Base-by-base conservation (phyloP, 768 basidiomycete genomes). In the Suillus hirtellus region DNA sequence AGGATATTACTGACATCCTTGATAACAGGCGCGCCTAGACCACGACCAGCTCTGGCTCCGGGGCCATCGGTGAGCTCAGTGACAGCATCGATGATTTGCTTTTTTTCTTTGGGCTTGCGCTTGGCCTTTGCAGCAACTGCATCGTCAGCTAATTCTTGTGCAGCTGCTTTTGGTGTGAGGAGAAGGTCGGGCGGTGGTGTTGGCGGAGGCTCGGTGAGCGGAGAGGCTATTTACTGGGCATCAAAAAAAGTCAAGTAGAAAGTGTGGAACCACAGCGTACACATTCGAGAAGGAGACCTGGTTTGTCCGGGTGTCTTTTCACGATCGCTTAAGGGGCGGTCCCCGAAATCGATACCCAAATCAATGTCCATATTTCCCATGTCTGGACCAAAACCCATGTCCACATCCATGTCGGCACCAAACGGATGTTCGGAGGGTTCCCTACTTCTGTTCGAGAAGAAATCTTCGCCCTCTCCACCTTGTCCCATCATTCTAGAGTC, bases 11-110 rank as follows among this genome's bases (percentile, higher is more conserved):
- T 88, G 61, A 90, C 85, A 63, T 85, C 83, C 64, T 79, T 73
- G 27, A 76, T 72, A 47, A 86, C 81, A 47, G 84, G 85, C 37
- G 82, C 81, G 27, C 84, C 85, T 27, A 87, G 73, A n/a, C 86
- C 83, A 53, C 89, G 84, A 47, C 86, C 83, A 59, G 80, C 73
- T 64, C 81, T 79, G 7, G 79, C 78, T 31, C 85, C 83, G 31
- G 83, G 84, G 3, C 87, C 86, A 63, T 87, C 86, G 49, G 84
- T 82, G 50, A 95, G 84, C 75, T 98, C 95, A 8, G 91, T 95
- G 50, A 93, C 85, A n/a, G 86, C 83, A 73, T 98, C 96, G 61
- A 96, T 90, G 52, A 95, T 92, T 67, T 92, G 89, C 75, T 90
- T 96, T 82, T 89, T 93, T 70, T 90, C 88, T 67, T 85, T 87